Evolutionary conservation across 2,329 filamentous ascomycete genomes (phyloP).

Genomic region (Aspergillus quadrilineatus): DNA sequence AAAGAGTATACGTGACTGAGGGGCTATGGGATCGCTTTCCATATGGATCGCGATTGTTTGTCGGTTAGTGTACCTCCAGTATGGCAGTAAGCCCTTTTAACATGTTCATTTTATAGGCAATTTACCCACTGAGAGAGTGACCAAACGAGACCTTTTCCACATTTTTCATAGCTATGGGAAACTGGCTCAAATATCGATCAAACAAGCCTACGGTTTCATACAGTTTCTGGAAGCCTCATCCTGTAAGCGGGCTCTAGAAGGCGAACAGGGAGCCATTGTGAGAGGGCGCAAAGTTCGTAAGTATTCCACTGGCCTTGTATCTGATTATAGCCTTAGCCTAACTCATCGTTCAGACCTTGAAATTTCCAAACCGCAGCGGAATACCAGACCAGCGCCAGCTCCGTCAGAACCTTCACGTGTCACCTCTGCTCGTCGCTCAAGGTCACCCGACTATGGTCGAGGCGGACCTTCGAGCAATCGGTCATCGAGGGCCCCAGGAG

Average conservation of each 20-base stretch:
- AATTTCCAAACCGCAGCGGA: slow-evolving; percentile 83
- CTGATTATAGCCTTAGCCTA: slow-evolving; percentile 17
- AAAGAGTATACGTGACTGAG: slow-evolving; percentile 53
- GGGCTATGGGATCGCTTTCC: slow-evolving; percentile 54
- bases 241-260: slow-evolving; percentile 71
- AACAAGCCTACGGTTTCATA: slow-evolving; percentile 95
- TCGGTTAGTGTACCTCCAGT: slow-evolving; percentile 39
- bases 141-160: slow-evolving; percentile 90
- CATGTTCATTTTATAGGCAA: slow-evolving; percentile 62
- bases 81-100: background rate
- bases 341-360: slow-evolving; percentile 20
- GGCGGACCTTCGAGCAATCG: slow-evolving; percentile 34
- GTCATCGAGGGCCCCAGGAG: slow-evolving; percentile 30
- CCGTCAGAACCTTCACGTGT: slow-evolving; percentile 37
- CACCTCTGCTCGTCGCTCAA: slow-evolving; percentile 53
- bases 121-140: slow-evolving; percentile 86
- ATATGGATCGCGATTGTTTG: slow-evolving; percentile 49
- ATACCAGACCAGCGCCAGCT: slow-evolving; percentile 58
- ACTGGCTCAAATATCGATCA: slow-evolving; percentile 91
- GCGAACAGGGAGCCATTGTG: slow-evolving; percentile 76
- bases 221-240: slow-evolving; percentile 80
- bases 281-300: slow-evolving; percentile 91
- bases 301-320: slow-evolving; percentile 34
- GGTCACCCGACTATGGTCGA: slow-evolving; percentile 62
- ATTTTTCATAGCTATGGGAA: slow-evolving; percentile 82